Conservation (phyloP, 768 basidiomycete genomes). For the Pleurotus platypus region DNA sequence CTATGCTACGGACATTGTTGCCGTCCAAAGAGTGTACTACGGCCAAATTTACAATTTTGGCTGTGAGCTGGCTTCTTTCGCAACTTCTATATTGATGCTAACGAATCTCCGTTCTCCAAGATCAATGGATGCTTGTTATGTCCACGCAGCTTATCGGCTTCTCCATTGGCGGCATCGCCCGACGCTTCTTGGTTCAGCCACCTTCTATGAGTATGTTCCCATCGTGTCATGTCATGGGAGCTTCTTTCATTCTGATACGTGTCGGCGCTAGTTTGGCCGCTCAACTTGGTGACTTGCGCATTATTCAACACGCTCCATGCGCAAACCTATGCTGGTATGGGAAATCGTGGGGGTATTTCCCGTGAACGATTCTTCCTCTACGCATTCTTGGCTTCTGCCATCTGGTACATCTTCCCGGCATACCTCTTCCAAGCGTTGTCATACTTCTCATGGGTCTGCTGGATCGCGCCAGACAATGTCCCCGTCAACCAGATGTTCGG, state of each 20-base stretch:
- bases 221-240: not conserved
- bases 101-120: conserved; percentile 22
- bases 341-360: conserved; percentile 60
- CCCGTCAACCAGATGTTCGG: conserved; percentile 76
- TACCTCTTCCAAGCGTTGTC: conserved; percentile 67
- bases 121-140: conserved; percentile 80
- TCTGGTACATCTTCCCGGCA: conserved; percentile 69
- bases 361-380: conserved; percentile 78
- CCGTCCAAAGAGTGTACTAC: conserved; percentile 75
- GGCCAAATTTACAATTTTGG: conserved; percentile 57
- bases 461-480: conserved; percentile 70
- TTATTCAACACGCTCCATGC: conserved; percentile 82
- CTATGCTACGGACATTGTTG: conserved; percentile 74
- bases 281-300: conserved; percentile 70
- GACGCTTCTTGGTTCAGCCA: conserved; percentile 75
- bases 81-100: not conserved
- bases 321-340: conserved; percentile 65
- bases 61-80: conserved; percentile 33
- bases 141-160: conserved; percentile 78
- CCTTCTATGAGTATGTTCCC: conserved; percentile 56
- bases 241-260: conserved; percentile 21
- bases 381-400: conserved; percentile 50
- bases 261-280: conserved; percentile 65
- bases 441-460: conserved; percentile 57
- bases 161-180: conserved; percentile 69